Evolutionary conservation across 495 filamentous ascomycete genomes (phyloP), one percentile per base, ranked within the genome.

Genomic region (Thermochaetoides thermophila): DNA sequence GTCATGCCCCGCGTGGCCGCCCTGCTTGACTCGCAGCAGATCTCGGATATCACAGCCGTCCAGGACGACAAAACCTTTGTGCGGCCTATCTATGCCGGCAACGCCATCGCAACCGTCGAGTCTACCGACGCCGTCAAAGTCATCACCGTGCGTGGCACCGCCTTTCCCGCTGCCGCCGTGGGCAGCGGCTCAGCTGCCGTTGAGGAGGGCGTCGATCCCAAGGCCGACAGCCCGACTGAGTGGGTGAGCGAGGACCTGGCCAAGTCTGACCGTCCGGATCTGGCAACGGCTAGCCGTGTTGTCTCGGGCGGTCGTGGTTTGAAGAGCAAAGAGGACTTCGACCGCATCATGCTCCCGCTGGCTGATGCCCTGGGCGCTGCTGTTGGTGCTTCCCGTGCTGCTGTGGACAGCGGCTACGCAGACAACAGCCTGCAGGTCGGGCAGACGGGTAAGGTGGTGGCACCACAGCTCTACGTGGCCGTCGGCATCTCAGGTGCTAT

Each of bases 391-490:
- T 91, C 83, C 19, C 74, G 89, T 43, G 89, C 89, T 10, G 89
- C 89, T 3, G 91, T 97, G 10, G 89, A 97, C 62, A 87, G 83
- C 41, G 89, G 89, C 9, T 97, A 94, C 49, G 91, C 91, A n/a
- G 89, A 97, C 59, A 97, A 97, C 72, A 92, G 83, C 61, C 61
- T 97, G 49, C 89, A 97, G 61, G 84, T 97, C 41, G 89, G 89
- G 8, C 89, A 97, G 63, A 97, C 89, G 5, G 89, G 89, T 39
- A 97, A 97, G 73, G 91, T 94, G 38, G 85, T 97, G 20, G 89
- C 89, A 26, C 89, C 89, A 34, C 78, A 97, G 57, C 63, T 96
- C 39, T 97, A 97, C 53, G 69, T 97, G 37, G 89, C 83, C 19
- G 87, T 85, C 11, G 89, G 89, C 48, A 96, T 97, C 49, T 89